Evolutionary conservation across 495 filamentous ascomycete species (phyloP), one percentile per base, ranked within the genome.

Genomic region (Penicillium cataractarum): DNA sequence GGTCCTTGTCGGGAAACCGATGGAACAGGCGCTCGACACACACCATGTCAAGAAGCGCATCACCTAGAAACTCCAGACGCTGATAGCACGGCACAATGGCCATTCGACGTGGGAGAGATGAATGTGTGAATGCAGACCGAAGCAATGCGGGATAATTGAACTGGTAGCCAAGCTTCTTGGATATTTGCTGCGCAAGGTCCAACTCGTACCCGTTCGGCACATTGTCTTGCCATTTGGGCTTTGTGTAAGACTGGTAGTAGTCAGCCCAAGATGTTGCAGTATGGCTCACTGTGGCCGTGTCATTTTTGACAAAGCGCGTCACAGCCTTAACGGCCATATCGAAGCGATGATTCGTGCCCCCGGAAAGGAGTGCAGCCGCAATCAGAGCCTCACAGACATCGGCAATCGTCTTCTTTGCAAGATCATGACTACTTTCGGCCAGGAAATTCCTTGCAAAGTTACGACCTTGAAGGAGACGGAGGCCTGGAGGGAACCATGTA

Each of bases 301-400:
- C 51, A 67, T 81, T 85, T 13, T 85, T 80, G 22, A 97, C 91
- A 19, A 98, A 78, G 27, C 82, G 80, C 6, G 87, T 93, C 13
- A 97, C 93, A 35, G 93, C 92, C 70, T 87, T 84, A 39, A 96
- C 88, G 15, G 96, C 93, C 72, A 89, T 80, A 67, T 97, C 90
- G 69, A 93, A 90, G 39, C 82, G 84, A 55, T 84, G 73, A 1
- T 80, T 72, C 46, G 80, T 65, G 15, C 83, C 80, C 32, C 82
- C 79, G 2, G 89, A 86, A 9, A 97, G 79, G 46, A 96, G 83
- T 0, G 95, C 89, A 5, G 93, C 95, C 17, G 93, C 95, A 56
- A 99, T 98, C 63, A 98, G 70, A 3, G 95, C 95, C 74, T 99
- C 95, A 60, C 92, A 97, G 21, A 99, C 93, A 77, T 99, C 95